These are phyloP conservation scores for Calonectria fujianensis DNA, from an alignment of 2,329 filamentous ascomycete genomes.

Conservation along the genomic window DNA sequence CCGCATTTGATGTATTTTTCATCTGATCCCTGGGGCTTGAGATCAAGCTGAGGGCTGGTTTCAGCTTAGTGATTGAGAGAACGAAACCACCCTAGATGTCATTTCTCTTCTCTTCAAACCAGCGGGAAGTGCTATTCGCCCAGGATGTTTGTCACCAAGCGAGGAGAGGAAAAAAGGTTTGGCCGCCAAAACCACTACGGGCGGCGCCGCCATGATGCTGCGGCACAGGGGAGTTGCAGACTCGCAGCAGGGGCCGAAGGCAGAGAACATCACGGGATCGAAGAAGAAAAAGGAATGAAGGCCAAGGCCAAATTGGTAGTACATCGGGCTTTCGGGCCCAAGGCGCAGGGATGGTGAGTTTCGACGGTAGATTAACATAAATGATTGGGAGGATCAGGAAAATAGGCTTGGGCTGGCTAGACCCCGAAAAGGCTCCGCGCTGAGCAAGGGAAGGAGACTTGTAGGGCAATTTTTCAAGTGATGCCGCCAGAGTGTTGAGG, in stretches of 20 bases:
- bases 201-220: slow-evolving; percentile 20
- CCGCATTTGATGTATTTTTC: slow-evolving; percentile 27
- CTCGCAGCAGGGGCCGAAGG: slow-evolving; percentile 22
- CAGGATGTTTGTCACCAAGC: neutral
- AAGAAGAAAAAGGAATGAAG: slow-evolving; percentile 44
- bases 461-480: slow-evolving; percentile 31
- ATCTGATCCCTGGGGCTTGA: slow-evolving; percentile 29
- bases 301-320: slow-evolving; percentile 35
- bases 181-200: neutral
- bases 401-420: slow-evolving; percentile 40
- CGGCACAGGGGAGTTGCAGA: slow-evolving; percentile 22
- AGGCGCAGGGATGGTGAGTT: slow-evolving; percentile 47
- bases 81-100: neutral
- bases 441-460: slow-evolving; percentile 14
- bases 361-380: slow-evolving; percentile 44
- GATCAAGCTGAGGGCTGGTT: slow-evolving; percentile 36
- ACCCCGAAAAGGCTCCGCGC: slow-evolving; percentile 42
- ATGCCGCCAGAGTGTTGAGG: slow-evolving; percentile 42
- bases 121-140: neutral
- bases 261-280: slow-evolving; percentile 42
- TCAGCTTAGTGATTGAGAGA: slow-evolving; percentile 27
- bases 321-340: slow-evolving; percentile 38
- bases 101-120: neutral
- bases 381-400: slow-evolving; percentile 43
- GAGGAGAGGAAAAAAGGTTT: neutral